Evolutionary conservation across 257 asterid species (phyloP).

Genomic region (Solanum gracilifrons): DNA sequence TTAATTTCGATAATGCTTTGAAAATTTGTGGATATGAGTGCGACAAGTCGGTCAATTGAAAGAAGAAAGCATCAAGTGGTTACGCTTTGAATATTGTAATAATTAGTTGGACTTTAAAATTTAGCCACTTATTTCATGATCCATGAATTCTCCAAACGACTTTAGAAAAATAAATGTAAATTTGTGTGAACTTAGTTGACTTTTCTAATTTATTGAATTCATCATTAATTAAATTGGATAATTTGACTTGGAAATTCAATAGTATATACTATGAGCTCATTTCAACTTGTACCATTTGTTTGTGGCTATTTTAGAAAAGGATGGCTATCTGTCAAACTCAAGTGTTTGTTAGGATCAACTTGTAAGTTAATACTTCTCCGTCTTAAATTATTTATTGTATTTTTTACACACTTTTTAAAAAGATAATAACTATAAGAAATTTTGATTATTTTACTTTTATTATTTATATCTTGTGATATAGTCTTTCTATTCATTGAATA

Average conservation of each 20-base stretch:
- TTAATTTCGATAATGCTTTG: no score
- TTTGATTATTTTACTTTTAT: background rate
- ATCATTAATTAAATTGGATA: background rate
- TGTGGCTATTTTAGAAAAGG: background rate
- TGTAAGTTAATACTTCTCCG: background rate
- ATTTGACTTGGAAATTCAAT: background rate
- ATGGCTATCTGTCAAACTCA: background rate
- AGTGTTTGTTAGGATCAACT: background rate
- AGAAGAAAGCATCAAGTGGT: background rate
- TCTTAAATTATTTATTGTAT: background rate
- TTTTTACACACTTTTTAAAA: background rate
- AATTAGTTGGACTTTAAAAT: background rate
- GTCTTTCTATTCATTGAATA: background rate
- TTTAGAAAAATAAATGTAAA: background rate
- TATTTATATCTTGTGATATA: background rate
- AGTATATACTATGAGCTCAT: background rate
- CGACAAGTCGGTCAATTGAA: background rate
- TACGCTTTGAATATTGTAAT: background rate
- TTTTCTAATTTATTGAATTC: background rate
- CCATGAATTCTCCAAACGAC: background rate
- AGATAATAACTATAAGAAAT: background rate
- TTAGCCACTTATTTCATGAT: background rate
- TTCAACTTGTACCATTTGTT: background rate
- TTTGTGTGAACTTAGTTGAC: background rate
- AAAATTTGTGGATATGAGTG: background rate